Base-by-base conservation (phyloP, 2,329 filamentous ascomycete genomes). In the Cercospora berteroae region DNA sequence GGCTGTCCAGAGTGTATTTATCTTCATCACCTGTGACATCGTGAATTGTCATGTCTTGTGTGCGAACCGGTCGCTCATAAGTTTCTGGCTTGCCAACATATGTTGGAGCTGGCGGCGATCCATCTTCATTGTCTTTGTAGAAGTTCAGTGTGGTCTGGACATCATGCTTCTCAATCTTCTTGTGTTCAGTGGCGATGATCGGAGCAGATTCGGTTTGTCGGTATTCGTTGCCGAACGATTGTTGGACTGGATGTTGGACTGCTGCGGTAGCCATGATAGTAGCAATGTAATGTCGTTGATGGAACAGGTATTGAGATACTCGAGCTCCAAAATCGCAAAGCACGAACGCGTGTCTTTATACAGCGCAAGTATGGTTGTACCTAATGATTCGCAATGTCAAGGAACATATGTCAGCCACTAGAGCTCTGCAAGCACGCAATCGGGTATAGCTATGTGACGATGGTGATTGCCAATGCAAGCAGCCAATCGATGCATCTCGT, bases 21-120 rank as follows among this genome's bases (percentile, higher is more conserved):
- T 78, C 72, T 70, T 84, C 82, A 5, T 79, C 76, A 0, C 83
- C 83, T 18, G 79, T 74, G 27, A 84, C 79, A 69, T 85, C 84
- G 33, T 79, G 78, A 39, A 84, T 73, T 3, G 73, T 76, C 5
- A 73, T 73, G 5, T 70, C 66, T 48, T 78, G 75, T 4, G 69
- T 57, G 55, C 76, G 74, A 23, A 71, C 63, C 0, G 76, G 76
- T 4, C 78, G 73, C 9, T 77, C 67, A 65, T 75, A 80, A 1
- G 77, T 79, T n/a, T 71, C 65, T 57, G 71, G 71, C 64, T 73
- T 72, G 57, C 69, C 60, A 31, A 71, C 67, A 31, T 72, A 73
- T 13, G 65, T 67, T 20, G 73, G 71, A 18, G 29, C 25, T n/a
- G 72, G 72, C 2, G 71, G 60, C 27, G 70, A 69, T 10, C 72